A percentile compares a stretch with the other conserved stretches of the same genome.
Evolutionary conservation across 306 rosid species (phyloP).

Genomic region (Begonia fuchsioides): DNA sequence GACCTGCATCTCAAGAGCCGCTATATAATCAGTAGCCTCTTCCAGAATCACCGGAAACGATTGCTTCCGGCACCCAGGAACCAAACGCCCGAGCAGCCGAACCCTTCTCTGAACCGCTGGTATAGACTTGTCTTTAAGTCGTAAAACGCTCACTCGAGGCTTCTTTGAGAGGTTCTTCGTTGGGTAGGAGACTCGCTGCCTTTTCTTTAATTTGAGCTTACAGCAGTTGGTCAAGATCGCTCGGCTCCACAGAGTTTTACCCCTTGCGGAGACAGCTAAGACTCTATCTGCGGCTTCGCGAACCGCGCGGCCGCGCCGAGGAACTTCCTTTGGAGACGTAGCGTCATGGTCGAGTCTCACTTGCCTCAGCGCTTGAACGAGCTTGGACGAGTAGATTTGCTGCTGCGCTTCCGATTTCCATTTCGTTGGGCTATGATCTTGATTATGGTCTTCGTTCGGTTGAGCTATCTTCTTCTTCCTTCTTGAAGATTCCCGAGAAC

Average conservation of each 20-base stretch:
- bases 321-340: constrained; percentile 11
- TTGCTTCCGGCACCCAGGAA: constrained; percentile 85
- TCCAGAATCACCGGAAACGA: constrained; percentile 75
- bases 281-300: constrained; percentile 70
- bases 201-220: constrained; percentile 50
- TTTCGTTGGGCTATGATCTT: constrained; percentile 13
- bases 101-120: constrained; percentile 71
- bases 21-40: constrained; percentile 67
- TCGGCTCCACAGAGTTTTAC: constrained; percentile 81
- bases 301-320: constrained; percentile 46
- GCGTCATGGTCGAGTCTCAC: constrained; percentile 17
- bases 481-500: constrained; percentile 32
- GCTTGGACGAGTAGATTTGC: constrained; percentile 60
- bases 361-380: constrained; percentile 47
- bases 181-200: constrained; percentile 12
- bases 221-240: constrained; percentile 59
- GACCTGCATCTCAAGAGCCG: constrained; percentile 93
- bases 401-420: constrained; percentile 75
- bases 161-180: constrained; percentile 32
- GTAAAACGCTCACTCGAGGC: constrained; percentile 48
- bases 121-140: constrained; percentile 52
- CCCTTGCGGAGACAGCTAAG: constrained; percentile 64
- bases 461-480: constrained; percentile 50
- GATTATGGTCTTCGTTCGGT: constrained; percentile 18
- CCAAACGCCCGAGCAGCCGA: constrained; percentile 56